phyloP scores from a whole-genome alignment of 306 rosid species.

The Vigna unguiculata region DNA sequence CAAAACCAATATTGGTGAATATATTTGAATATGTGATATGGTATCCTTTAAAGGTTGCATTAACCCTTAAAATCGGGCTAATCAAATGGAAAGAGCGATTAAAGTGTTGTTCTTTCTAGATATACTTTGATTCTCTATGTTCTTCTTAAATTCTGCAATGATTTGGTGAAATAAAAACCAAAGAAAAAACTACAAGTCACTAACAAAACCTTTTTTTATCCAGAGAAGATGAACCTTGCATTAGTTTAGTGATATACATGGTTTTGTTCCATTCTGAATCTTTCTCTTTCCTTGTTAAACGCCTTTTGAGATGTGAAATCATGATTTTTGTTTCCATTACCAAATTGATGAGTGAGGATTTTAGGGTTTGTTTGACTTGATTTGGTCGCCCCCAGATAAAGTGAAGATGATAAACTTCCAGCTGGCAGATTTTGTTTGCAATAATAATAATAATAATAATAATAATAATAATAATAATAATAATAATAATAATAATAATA shows the following conservation, averaged over 20 bases:
- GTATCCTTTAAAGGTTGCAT: conserved; percentile 49
- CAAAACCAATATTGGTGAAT: conserved; percentile 42
- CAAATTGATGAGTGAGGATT: neutral
- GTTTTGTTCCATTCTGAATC: neutral
- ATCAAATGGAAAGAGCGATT: conserved; percentile 22
- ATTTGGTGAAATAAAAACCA: conserved; percentile 27
- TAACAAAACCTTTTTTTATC: too few relatives aligned
- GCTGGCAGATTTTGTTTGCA: conserved; percentile 45
- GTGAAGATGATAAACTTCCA: conserved; percentile 37
- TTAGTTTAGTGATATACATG: too few relatives aligned
- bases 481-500: neutral
- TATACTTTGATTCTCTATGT: conserved; percentile 32
- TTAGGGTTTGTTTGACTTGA: neutral
- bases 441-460: conserved; percentile 2
- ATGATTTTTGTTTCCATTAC: conserved; percentile 15
- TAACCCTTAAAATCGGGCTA: conserved; percentile 48
- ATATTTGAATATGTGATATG: conserved; percentile 40
- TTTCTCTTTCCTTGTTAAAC: conserved; percentile 5
- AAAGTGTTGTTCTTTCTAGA: conserved; percentile 46
- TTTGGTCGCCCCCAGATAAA: conserved; percentile 27
- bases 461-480: neutral
- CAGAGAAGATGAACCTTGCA: too few relatives aligned
- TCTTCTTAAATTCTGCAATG: conserved; percentile 37
- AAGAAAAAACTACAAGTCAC: neutral
- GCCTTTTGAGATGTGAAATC: conserved; percentile 18